Conservation (phyloP, 2,329 filamentous ascomycete species). For the Phaeosphaeriaceae sp. region DNA sequence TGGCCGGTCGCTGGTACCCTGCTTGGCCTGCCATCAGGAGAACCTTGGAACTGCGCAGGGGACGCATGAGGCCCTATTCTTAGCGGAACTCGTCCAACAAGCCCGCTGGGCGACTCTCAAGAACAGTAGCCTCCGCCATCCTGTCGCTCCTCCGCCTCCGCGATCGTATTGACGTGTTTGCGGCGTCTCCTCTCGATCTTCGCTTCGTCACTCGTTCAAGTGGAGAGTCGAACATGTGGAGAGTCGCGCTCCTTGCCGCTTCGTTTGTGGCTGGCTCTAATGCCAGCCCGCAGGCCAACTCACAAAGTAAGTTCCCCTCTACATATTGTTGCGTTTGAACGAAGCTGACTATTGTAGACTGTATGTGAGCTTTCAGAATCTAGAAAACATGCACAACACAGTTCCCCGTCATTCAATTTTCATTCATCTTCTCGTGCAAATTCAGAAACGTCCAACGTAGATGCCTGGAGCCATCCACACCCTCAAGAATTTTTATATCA, state of each 20-base stretch:
- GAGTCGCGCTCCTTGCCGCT: constrained; percentile 21
- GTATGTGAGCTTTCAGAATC: constrained; percentile 20
- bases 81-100: constrained; percentile 19
- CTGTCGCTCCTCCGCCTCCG: constrained; percentile 7
- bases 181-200: constrained; percentile 19
- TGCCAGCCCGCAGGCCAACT: constrained; percentile 9
- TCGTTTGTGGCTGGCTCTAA: constrained; percentile 22
- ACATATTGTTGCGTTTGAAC: background rate
- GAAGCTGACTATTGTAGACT: constrained; percentile 1
- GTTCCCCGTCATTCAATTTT: no score
- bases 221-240: constrained; percentile 29
- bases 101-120: background rate
- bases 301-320: constrained; percentile 25
- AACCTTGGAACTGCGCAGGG: constrained; percentile 28
- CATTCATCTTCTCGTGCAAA: background rate
- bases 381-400: no score
- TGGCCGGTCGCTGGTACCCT: constrained; percentile 19
- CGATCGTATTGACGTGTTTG: constrained; percentile 6
- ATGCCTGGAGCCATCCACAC: no score
- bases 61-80: constrained; percentile 30
- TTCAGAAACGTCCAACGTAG: no score
- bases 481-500: background rate
- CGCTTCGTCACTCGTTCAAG: constrained; percentile 30
- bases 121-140: constrained; percentile 11
- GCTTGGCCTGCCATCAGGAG: constrained; percentile 21